A percentile compares a stretch with the other conserved stretches of the same genome.
phyloP scores from a whole-genome alignment of 208 protist species.

The Acanthamoeba lugdunensis region DNA sequence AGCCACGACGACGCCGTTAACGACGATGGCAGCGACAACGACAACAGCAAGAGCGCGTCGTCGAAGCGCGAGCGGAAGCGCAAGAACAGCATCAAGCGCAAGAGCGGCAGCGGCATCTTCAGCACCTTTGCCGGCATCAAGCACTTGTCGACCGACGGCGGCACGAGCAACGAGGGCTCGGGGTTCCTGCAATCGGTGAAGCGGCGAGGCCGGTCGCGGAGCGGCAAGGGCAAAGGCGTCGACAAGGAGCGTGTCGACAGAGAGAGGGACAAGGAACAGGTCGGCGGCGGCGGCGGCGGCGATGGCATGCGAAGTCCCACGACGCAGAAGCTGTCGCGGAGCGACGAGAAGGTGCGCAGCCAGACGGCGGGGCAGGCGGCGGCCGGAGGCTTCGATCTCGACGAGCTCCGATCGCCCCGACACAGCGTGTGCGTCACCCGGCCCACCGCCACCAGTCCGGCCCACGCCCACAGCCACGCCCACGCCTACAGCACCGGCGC shows the following conservation, averaged over 20 bases:
- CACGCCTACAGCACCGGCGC: neutral
- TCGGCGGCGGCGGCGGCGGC: neutral
- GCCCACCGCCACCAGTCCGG: neutral
- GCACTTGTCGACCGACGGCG: neutral
- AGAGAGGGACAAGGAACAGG: neutral
- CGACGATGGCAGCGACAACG: neutral
- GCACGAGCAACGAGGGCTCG: neutral
- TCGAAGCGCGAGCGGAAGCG: neutral
- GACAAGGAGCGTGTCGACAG: neutral
- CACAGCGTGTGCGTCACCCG: slow-evolving; percentile 58
- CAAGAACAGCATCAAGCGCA: slow-evolving; percentile 46
- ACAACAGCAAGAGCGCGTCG: neutral
- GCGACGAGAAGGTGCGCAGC: slow-evolving; percentile 48
- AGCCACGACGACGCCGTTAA: neutral
- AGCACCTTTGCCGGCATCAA: neutral
- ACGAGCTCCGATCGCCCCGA: slow-evolving; percentile 18
- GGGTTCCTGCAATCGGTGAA: slow-evolving; percentile 50
- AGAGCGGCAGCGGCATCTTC: neutral
- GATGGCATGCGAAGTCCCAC: neutral
- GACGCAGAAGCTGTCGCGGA: neutral
- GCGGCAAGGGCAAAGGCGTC: slow-evolving; percentile 28
- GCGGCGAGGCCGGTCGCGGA: slow-evolving; percentile 19
- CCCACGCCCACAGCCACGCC: neutral
- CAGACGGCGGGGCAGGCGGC: neutral
- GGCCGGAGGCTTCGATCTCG: neutral